Conservation (phyloP, 371 early-diverging fungal genomes). For the Coemansia sp. region DNA sequence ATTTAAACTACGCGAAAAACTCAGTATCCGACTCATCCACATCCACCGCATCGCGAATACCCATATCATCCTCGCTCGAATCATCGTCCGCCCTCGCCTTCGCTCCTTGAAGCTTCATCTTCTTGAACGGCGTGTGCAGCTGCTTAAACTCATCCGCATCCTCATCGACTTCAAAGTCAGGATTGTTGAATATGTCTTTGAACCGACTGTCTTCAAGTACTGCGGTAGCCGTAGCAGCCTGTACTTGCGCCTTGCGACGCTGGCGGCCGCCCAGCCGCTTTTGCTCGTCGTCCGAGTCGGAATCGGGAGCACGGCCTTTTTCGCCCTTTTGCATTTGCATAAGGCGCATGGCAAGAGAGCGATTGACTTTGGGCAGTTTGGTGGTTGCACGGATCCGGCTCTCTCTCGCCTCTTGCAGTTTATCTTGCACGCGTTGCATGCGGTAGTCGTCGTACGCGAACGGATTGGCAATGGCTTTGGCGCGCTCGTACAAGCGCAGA, state of each 20-base stretch:
- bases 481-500: conserved; percentile 91
- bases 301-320: conserved; percentile 39
- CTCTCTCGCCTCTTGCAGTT: conserved; percentile 81
- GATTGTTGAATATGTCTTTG: conserved; percentile 82
- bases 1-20: background rate
- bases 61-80: conserved; percentile 42
- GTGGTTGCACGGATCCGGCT: conserved; percentile 85
- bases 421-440: conserved; percentile 70
- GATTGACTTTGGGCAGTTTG: conserved; percentile 89
- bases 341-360: conserved; percentile 74
- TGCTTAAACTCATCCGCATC: conserved; percentile 79
- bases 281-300: conserved; percentile 31
- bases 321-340: conserved; percentile 51
- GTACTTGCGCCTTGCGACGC: conserved; percentile 55
- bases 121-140: conserved; percentile 68
- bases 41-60: conserved; percentile 19
- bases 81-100: conserved; percentile 29
- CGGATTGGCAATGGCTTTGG: conserved; percentile 92
- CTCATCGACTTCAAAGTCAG: conserved; percentile 91
- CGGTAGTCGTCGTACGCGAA: conserved; percentile 94
- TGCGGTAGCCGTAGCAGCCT: conserved; percentile 47
- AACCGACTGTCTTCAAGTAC: conserved; percentile 84
- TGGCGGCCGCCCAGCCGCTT: conserved; percentile 52
- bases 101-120: conserved; percentile 3
- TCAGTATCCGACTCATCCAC: conserved; percentile 7